Base-by-base conservation (phyloP, 495 filamentous ascomycete species). In the Penicillium flavigenum region DNA sequence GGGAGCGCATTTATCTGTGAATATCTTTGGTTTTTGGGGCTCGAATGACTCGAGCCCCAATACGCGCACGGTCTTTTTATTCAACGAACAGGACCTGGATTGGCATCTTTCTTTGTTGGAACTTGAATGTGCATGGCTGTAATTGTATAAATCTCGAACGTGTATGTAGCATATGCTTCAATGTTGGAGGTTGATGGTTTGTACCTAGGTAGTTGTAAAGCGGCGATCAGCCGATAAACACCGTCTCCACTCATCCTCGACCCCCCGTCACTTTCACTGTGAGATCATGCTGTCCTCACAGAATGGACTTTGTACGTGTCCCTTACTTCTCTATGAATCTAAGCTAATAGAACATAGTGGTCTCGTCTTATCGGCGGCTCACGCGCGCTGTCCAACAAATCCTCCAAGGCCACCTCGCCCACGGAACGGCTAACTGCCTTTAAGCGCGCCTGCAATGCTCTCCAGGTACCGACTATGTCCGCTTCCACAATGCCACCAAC, bases 331-430 rank as follows among this genome's bases (percentile, higher is more conserved):
- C 16, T 24, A 19, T 14, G 19, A 11, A 34, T 47, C 27, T 24
- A n/a, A 39, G 44, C 67, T 73, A 64, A 71, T 42, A 54, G 9
- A 29, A 29, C 53, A 38, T 63, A 95, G 90, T 95, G 89, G 88
- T 90, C 89, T 75, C 87, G 92, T 74, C 82, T 96, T 64, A 85
- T 96, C 74, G 91, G 90, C 69, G 90, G 90, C 67, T 88, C 85
- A 60, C 83, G 84, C 65, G 81, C 84, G 50, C 81, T 82, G 72
- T 82, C 72, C 52, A 83, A 80, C 54, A 83, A 81, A 72, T 82
- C 83, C 71, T 79, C 83, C 60, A 76, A 83, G 45, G 78, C 86
- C 36, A 86, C 86, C 63, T 88, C 91, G 66, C 90, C 93, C 36
- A 86, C 90, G 57, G 86, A 93, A 69, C 89, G 95, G 62, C 84